Base-by-base conservation (phyloP, 768 basidiomycete genomes). In the Rhizopogon salebrosus region DNA sequence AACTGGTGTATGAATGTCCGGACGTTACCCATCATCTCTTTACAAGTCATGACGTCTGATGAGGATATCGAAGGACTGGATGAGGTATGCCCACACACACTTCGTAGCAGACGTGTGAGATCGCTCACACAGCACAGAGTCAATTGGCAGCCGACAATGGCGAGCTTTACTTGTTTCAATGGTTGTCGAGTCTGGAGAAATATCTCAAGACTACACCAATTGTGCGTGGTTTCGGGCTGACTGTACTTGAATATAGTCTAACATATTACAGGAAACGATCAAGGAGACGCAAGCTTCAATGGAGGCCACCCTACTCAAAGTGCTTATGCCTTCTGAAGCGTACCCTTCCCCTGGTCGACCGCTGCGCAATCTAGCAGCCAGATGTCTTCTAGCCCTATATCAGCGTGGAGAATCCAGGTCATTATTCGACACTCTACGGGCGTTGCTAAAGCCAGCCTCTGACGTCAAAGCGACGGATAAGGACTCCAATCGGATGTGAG, bases 311-410 rank as follows among this genome's bases (percentile, higher is more conserved):
- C 69, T 94, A 37, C 70, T 91, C 56, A 87, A 87, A 60, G 72
- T 92, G 45, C 71, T 92, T 18, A 74, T 82, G 14, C 82, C 83
- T 2, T 72, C 81, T 0, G 74, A 82, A 6, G 77, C 76, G 10
- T 87, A 84, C 59, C 91, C 94, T n/a, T 68, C 78, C 26, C 95
- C 95, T 1, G 95, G 95, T 40, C 85, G 94, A 9, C 91, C 92
- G 2, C 71, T 93, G 39, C 81, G 95, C 37, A 85, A 87, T 53
- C 74, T 92, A 4, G 80, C 88, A 42, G 82, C 88, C 8, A 75
- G 89, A 75, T 93, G 92, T 61, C 70, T 98, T 41, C 68, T 90
- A 39, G 65, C 74, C 20, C 57, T 95, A 14, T 94, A 94, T 70
- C 79, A 76, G 31, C 80, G 84, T 16, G 90, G 89, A 60, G 95